Percentiles rank a stretch among this genome's conserved stretches.
These are phyloP conservation scores for Vitis riparia DNA, from an alignment of 164 flowering plant species.

Conservation along the genomic window DNA sequence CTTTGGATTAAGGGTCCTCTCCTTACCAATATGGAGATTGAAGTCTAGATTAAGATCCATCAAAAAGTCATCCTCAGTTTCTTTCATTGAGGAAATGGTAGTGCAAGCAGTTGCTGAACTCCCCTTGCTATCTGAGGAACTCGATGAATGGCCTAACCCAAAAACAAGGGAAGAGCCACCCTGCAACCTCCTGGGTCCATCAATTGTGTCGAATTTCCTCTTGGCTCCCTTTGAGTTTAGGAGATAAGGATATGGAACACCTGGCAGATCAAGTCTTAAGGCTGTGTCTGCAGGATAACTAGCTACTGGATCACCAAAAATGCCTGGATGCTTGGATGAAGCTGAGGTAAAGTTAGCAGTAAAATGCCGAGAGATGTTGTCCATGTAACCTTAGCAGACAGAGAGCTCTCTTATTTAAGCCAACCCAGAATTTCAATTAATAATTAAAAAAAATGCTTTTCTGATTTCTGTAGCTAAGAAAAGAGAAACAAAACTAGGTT, in stretches of 20 bases:
- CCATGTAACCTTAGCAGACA: conserved; percentile 42
- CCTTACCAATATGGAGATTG: conserved; percentile 70
- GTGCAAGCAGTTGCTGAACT: conserved; percentile 85
- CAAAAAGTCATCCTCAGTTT: conserved; percentile 76
- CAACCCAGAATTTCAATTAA: conserved; percentile 23
- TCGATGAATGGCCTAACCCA: conserved; percentile 66
- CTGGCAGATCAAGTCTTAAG: conserved; percentile 59
- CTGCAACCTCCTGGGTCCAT: conserved; percentile 37
- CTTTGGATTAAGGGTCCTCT: conserved; percentile 45
- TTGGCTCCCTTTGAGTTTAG: conserved; percentile 60
- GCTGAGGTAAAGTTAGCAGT: conserved; percentile 37
- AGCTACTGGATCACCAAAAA: conserved; percentile 34
- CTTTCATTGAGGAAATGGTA: conserved; percentile 73
- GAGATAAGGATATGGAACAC: conserved; percentile 27
- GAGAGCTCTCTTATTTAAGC: conserved; percentile 18
- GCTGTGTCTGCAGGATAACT: conserved; percentile 47
- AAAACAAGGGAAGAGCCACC: conserved; percentile 57
- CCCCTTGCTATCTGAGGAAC: conserved; percentile 94
- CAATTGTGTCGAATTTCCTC: conserved; percentile 59
- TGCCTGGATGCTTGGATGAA: conserved; percentile 53
- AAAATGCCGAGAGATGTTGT: conserved; percentile 40
- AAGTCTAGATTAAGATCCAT: conserved; percentile 83
- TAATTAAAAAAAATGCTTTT: conserved; percentile 25
- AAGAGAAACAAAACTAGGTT: conserved; percentile 34
- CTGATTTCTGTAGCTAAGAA: conserved; percentile 54